Percentiles rank a stretch among this genome's conserved stretches.
phyloP scores from a whole-genome alignment of 176 grass and related monocot genomes.

The Phoenix dactylifera region DNA sequence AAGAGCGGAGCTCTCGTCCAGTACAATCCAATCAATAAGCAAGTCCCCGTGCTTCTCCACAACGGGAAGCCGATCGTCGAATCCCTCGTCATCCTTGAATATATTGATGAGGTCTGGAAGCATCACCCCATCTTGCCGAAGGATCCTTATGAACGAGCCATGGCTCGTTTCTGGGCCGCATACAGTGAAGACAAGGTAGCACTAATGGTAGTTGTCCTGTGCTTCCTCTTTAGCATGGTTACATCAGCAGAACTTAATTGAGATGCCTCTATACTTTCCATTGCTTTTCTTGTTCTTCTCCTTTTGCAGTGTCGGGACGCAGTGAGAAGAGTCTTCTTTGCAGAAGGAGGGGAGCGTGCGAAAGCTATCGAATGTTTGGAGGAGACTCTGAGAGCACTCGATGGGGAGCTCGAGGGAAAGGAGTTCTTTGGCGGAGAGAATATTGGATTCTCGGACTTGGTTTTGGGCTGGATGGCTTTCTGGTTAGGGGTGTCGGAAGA shows the following conservation, averaged over 20 bases:
- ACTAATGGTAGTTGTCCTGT: too few relatives aligned
- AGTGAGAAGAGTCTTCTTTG: conserved; percentile 19
- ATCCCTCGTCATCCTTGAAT: conserved; percentile 6
- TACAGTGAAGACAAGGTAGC: not conserved
- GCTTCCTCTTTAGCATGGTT: too few relatives aligned
- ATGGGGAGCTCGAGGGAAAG: conserved; percentile 20
- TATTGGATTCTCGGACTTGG: too few relatives aligned
- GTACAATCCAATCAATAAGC: conserved; percentile 5
- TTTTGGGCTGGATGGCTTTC: too few relatives aligned
- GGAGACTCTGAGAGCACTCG: conserved; percentile 17
- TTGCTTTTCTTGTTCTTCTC: not conserved
- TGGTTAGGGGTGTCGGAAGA: too few relatives aligned
- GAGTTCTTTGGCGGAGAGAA: too few relatives aligned
- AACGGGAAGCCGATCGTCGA: not conserved
- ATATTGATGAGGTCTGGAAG: conserved; percentile 8
- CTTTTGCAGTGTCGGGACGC: conserved; percentile 25
- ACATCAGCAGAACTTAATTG: too few relatives aligned
- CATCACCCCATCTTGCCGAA: not conserved
- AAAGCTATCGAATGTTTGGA: conserved; percentile 16
- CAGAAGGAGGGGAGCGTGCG: conserved; percentile 17
- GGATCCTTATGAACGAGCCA: conserved; percentile 3
- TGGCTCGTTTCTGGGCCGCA: conserved; percentile 3
- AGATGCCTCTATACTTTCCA: too few relatives aligned
- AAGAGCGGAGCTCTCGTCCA: not conserved
- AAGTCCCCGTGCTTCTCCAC: conserved; percentile 3